Base-by-base conservation (phyloP, 345 rosid species). In the Trapa bicornis region DNA sequence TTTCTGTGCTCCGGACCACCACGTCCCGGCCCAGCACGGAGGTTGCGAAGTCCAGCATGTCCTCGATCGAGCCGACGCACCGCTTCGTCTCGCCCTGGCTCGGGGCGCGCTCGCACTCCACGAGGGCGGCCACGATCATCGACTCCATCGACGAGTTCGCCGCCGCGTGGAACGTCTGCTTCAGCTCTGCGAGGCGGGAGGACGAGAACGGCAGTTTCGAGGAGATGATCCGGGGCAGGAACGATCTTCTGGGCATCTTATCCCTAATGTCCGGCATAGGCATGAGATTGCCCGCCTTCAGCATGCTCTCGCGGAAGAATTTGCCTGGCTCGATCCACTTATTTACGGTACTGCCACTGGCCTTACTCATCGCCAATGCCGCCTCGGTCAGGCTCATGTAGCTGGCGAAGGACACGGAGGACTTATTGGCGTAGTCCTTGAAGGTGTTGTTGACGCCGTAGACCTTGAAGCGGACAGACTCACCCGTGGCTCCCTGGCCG, bases 301-400 rank as follows among this genome's bases (percentile, higher is more conserved):
- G 64, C 70, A 69, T 72, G 3, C 71, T 50, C 61, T 82, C 86
- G 47, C 86, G 65, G 68, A 82, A 82, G 68, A 82, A 82, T 65
- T 82, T 82, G 17, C 86, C 86, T 39, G 86, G 86, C 65, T 82
- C 86, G 1, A 77, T 70, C 86, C 86, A 79, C 64, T 41, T 62
- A 50, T 52, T 70, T 35, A 17, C 64, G 5, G 17, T 61, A 22
- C 56, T 43, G 67, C 67, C 60, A 32, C 71, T 52, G 71, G 17
- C 67, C 37, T 56, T 37, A 65, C 2, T 3, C 45, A 61, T 22
- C 32, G 56, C 47, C 29, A 42, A 65, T 22, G 67, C 37, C 15
- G 65, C 64, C 57, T 58, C 37, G 32, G 61, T 63, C 52, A 48
- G 22, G 32, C 67, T 77, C 6, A 66, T 45, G 76, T 78, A 75